Conservation (phyloP, 1,139 yeast species). For the Sugiyamaella pinicola region DNA sequence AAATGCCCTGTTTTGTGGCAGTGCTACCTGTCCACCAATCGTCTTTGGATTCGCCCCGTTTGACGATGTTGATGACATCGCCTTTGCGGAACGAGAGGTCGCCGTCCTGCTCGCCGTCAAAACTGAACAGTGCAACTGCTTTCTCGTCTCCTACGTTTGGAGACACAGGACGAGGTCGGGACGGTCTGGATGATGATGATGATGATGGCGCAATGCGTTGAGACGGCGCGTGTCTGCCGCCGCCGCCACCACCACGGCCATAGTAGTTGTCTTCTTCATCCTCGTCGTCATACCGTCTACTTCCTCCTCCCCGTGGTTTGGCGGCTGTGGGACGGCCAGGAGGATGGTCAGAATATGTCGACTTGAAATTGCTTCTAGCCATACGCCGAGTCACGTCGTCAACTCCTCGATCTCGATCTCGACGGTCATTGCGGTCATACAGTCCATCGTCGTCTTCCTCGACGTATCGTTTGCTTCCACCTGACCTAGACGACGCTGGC, state of each 20-base stretch:
- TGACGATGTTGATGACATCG: slow-evolving; percentile 85
- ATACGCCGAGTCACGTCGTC: slow-evolving; percentile 44
- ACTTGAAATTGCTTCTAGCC: slow-evolving; percentile 38
- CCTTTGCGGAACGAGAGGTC: slow-evolving; percentile 93
- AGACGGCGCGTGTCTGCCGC: not conserved
- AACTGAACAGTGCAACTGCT: slow-evolving; percentile 87
- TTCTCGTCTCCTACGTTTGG: slow-evolving; percentile 55
- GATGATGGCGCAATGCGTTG: slow-evolving; percentile 4
- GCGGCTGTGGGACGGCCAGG: slow-evolving; percentile 50
- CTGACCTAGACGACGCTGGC: slow-evolving; percentile 32
- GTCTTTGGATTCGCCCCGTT: slow-evolving; percentile 82
- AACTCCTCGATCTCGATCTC: slow-evolving; percentile 29
- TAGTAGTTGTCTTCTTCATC: slow-evolving; percentile 18
- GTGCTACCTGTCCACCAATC: slow-evolving; percentile 99
- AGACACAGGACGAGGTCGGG: slow-evolving; percentile 35
- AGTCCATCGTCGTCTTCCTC: slow-evolving; percentile 25
- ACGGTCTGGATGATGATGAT: slow-evolving; percentile 8
- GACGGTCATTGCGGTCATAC: slow-evolving; percentile 11
- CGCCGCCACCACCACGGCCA: slow-evolving; percentile 19
- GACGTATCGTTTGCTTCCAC: slow-evolving; percentile 24
- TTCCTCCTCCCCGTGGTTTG: slow-evolving; percentile 49
- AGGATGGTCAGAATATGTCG: slow-evolving; percentile 40
- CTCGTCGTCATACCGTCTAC: slow-evolving; percentile 15
- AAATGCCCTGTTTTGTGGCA: slow-evolving; percentile 83
- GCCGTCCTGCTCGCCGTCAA: slow-evolving; percentile 88